Evolutionary conservation across 805 yeast genomes (phyloP), one percentile per base, ranked within the genome.

Genomic region (Candida chilensis): DNA sequence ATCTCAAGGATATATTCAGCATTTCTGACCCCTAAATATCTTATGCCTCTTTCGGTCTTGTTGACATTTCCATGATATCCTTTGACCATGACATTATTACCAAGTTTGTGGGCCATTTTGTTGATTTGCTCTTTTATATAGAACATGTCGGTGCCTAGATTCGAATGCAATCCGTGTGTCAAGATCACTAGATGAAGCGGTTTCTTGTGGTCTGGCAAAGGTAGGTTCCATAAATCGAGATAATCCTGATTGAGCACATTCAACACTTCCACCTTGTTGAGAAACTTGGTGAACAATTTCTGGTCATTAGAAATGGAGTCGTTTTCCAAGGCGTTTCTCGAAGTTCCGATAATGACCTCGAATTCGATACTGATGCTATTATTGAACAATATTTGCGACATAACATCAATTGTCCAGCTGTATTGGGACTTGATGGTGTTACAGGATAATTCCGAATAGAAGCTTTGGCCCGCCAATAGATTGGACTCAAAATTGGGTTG

Each of bases 151-250:
- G 95, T 86, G 2, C 92, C 78, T 4, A 78, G 71, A 45, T 88
- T 92, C 2, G 96, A 84, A 45, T 86, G 94, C 16, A 92, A 67
- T 0, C 98, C 98, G 51, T 92, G 98, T 0, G 96, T 86, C 9
- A 88, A 41, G 4, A 92, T 64, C 3, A 90, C 92, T 33, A 92
- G 58, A 59, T 92, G 98, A 10, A 78, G 71, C 0, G 94, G 92
- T 34, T 55, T 51, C 0, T 65, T 57, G 8, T 56, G 33, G 33
- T 45, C 34, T 2, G 67, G 71, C 0, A 57, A 35, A 0, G 94
- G 92, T 22, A 65, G 47, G 48, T 74, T 71, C 96, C 97, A 92
- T 19, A 90, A 47, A 32, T 75, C 80, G 3, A 65, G 40, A 0
- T 95, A 82, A 38, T 74, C 81, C 37, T 61, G 57, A 33, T 69